These are phyloP conservation scores for Pleurotus pulmonarius DNA, from an alignment of 768 basidiomycete species.

Conservation along the genomic window DNA sequence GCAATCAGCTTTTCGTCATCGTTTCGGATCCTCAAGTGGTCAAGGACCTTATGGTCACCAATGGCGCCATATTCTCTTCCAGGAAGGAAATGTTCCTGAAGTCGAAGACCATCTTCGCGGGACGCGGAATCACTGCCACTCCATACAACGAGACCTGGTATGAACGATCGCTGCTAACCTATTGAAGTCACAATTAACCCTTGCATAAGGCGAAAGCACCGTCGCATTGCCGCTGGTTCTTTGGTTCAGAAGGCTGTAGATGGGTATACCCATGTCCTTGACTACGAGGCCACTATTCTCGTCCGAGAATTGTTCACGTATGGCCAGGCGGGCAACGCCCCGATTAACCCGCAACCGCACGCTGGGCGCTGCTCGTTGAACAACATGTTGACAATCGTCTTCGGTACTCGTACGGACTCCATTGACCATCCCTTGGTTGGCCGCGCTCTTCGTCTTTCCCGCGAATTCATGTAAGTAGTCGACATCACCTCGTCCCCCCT, in stretches of 20 bases:
- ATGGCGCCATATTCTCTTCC: slow-evolving; percentile 42
- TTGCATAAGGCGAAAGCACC: slow-evolving; percentile 33
- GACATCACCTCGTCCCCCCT: background rate
- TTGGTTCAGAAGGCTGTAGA: slow-evolving; percentile 32
- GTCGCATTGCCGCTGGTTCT: slow-evolving; percentile 30
- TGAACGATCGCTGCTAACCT: background rate
- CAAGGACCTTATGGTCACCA: slow-evolving; percentile 40
- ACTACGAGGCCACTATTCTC: slow-evolving; percentile 35
- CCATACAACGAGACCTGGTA: slow-evolving; percentile 41
- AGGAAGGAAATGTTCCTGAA: slow-evolving; percentile 45
- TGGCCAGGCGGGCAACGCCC: slow-evolving; percentile 23
- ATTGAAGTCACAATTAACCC: background rate
- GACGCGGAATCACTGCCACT: slow-evolving; percentile 40
- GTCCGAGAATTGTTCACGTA: slow-evolving; percentile 32
- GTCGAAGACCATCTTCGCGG: slow-evolving; percentile 37
- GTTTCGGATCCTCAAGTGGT: slow-evolving; percentile 40
- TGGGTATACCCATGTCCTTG: slow-evolving; percentile 30
- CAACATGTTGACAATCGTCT: slow-evolving; percentile 42
- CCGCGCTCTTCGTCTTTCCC: slow-evolving; percentile 30
- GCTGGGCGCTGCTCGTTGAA: slow-evolving; percentile 37
- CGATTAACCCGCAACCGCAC: slow-evolving; percentile 35
- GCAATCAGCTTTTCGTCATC: slow-evolving; percentile 43
- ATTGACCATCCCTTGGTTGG: slow-evolving; percentile 33
- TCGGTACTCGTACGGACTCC: slow-evolving; percentile 37
- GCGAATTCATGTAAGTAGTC: slow-evolving; percentile 40